These are phyloP conservation scores for Sugiyamaella mastotermitis DNA, from an alignment of 805 yeast genomes.

Conservation along the genomic window DNA sequence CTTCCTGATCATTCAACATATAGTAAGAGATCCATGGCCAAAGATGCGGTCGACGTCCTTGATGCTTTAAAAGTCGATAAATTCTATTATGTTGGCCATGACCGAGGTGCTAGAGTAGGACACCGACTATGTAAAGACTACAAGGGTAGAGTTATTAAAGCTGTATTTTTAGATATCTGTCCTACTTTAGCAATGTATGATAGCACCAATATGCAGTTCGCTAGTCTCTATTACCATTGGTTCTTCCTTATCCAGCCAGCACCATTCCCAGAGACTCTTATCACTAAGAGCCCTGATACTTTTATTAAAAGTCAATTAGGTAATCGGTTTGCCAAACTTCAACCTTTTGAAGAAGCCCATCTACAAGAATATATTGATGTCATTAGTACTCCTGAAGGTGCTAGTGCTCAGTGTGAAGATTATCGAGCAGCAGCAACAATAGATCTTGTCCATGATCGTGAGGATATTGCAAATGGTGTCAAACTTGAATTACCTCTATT, in stretches of 20 bases:
- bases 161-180: constrained; percentile 12
- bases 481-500: constrained; percentile 8
- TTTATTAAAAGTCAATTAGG: constrained; percentile 3
- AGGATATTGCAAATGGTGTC: constrained; percentile 7
- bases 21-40: constrained; percentile 12
- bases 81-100: constrained; percentile 16
- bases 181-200: constrained; percentile 16
- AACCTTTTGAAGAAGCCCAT: constrained; percentile 1
- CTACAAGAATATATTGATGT: constrained; percentile 5
- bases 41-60: constrained; percentile 13
- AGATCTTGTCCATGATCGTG: constrained; percentile 11
- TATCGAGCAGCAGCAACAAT: constrained; percentile 15
- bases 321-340: neutral
- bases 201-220: constrained; percentile 11
- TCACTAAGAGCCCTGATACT: constrained; percentile 10
- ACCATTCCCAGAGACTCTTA: constrained; percentile 14
- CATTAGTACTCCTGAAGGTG: constrained; percentile 4
- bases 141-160: constrained; percentile 9
- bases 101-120: constrained; percentile 16
- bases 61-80: constrained; percentile 3
- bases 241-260: constrained; percentile 16
- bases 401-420: constrained; percentile 16
- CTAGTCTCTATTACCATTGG: constrained; percentile 14
- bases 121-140: constrained; percentile 13
- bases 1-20: constrained; percentile 8